A percentile compares a stretch with the other conserved stretches of the same genome.
phyloP scores from a whole-genome alignment of 2,329 filamentous ascomycete species.

The Chlorencoelia australis region DNA sequence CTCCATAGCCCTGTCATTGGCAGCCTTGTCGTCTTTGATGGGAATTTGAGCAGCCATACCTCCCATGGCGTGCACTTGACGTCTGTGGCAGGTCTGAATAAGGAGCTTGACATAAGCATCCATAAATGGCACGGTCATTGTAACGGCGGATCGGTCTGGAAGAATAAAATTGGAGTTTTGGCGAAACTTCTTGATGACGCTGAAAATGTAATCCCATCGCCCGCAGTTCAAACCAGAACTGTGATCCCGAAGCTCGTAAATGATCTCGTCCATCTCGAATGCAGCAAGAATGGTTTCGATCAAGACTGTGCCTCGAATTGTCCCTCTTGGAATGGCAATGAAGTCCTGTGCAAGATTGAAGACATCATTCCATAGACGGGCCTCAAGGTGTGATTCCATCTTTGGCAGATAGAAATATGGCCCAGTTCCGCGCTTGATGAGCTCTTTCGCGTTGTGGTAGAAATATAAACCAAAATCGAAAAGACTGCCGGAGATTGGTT shows the following conservation, averaged over 20 bases:
- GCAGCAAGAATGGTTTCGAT: constrained; percentile 97
- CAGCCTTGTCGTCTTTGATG: constrained; percentile 86
- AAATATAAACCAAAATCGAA: constrained; percentile 99
- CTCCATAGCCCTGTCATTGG: constrained; percentile 92
- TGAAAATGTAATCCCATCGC: constrained; percentile 99
- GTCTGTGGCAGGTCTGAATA: constrained; percentile 95
- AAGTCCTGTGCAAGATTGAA: constrained; percentile 96
- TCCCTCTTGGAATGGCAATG: constrained; percentile 79
- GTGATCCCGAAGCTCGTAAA: constrained; percentile 97
- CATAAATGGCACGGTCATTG: constrained; percentile 99
- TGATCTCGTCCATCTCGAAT: constrained; percentile 99
- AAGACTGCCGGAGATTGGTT: constrained; percentile 82
- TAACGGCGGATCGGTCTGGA: constrained; percentile 81
- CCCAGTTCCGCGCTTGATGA: constrained; percentile 72
- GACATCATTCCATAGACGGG: constrained; percentile 93
- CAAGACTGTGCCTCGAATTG: constrained; percentile 86
- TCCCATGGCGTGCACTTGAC: constrained; percentile 97
- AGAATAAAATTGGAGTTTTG: constrained; percentile 88
- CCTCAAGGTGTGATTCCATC: constrained; percentile 97
- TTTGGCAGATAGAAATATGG: constrained; percentile 98
- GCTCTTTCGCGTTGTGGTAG: constrained; percentile 92
- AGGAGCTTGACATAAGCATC: constrained; percentile 92
- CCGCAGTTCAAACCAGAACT: constrained; percentile 95
- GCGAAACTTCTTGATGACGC: constrained; percentile 98
- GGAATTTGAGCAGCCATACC: constrained; percentile 99